phyloP scores from a whole-genome alignment of 2,329 filamentous ascomycete genomes.

The Aspergillus eucalypticola region DNA sequence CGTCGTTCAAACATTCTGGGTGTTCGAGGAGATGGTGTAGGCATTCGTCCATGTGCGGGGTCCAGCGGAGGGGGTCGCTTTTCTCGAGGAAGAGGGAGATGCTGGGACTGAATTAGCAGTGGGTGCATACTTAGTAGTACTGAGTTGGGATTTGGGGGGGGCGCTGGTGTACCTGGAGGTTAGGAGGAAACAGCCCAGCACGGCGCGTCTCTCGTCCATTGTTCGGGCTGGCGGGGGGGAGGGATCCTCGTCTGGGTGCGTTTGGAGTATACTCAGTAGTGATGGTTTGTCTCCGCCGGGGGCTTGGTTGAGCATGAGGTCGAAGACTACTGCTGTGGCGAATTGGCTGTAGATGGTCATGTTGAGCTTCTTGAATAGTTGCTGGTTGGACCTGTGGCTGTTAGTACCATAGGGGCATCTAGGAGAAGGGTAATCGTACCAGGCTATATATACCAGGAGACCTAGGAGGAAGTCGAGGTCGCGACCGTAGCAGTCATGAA shows the following conservation, averaged over 20 bases:
- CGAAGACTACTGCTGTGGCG: slow-evolving; percentile 11
- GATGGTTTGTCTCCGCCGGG: neutral
- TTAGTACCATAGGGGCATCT: neutral
- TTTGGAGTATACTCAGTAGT: neutral
- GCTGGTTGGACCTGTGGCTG: slow-evolving; percentile 8
- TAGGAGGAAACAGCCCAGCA: slow-evolving; percentile 52
- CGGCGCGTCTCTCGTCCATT: slow-evolving; percentile 53
- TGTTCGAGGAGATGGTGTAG: slow-evolving; percentile 49
- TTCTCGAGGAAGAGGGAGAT: slow-evolving; percentile 48
- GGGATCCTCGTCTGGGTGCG: neutral
- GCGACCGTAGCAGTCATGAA: slow-evolving; percentile 46
- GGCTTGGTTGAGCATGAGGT: slow-evolving; percentile 18
- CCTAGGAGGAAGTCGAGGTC: slow-evolving; percentile 55
- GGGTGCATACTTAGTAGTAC: neutral
- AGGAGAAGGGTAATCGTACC: slow-evolving; percentile 29
- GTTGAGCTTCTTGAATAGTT: slow-evolving; percentile 13
- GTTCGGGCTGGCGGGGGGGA: slow-evolving; percentile 28
- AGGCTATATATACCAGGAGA: slow-evolving; percentile 49
- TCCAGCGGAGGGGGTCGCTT: slow-evolving; percentile 59
- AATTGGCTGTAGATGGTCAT: slow-evolving; percentile 17
- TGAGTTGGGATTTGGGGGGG: too few relatives aligned
- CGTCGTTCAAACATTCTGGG: slow-evolving; percentile 53
- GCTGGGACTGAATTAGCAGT: slow-evolving; percentile 30
- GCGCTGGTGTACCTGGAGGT: slow-evolving; percentile 36
- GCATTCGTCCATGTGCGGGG: slow-evolving; percentile 59